phyloP scores from a whole-genome alignment of 1,284 basidiomycete genomes.

The Puccinia triticina region DNA sequence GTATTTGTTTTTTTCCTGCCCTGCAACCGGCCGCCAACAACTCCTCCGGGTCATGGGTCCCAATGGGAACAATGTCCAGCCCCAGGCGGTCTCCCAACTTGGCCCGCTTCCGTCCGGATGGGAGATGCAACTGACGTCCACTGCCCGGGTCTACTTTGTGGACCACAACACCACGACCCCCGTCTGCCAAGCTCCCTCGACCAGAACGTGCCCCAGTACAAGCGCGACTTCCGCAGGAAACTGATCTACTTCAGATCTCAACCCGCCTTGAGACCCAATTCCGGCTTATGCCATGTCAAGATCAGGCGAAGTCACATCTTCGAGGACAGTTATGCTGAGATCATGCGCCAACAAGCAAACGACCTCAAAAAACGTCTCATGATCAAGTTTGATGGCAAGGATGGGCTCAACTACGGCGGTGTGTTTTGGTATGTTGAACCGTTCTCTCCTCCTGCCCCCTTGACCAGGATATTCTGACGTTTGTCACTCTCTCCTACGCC shows the following conservation, averaged over 20 bases:
- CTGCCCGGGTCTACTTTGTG: slow-evolving; percentile 91
- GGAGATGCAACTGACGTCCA: slow-evolving; percentile 95
- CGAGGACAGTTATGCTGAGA: slow-evolving; percentile 93
- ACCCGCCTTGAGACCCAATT: slow-evolving; percentile 78
- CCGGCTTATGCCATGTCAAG: slow-evolving; percentile 95
- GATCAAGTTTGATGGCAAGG: slow-evolving; percentile 78
- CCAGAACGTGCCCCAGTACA: slow-evolving; percentile 97
- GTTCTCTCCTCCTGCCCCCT: neutral
- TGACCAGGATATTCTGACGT: neutral
- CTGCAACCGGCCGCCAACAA: too few relatives aligned
- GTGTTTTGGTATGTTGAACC: slow-evolving; percentile 50
- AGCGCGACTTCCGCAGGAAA: slow-evolving; percentile 97
- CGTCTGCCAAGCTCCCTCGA: slow-evolving; percentile 33
- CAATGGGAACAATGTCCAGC: slow-evolving; percentile 76
- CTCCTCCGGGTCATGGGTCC: slow-evolving; percentile 83
- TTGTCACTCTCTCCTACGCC: neutral
- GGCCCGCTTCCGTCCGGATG: slow-evolving; percentile 94
- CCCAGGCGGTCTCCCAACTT: slow-evolving; percentile 81
- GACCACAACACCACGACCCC: slow-evolving; percentile 93
- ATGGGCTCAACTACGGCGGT: slow-evolving; percentile 50
- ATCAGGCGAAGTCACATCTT: slow-evolving; percentile 87
- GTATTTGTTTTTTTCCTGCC: too few relatives aligned
- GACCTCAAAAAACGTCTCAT: slow-evolving; percentile 95
- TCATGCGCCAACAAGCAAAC: slow-evolving; percentile 90
- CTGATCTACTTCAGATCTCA: slow-evolving; percentile 99